Evolutionary conservation across 257 asterid genomes (phyloP), one percentile per base, ranked within the genome.

Genomic region (Ajuga chamaepitys): DNA sequence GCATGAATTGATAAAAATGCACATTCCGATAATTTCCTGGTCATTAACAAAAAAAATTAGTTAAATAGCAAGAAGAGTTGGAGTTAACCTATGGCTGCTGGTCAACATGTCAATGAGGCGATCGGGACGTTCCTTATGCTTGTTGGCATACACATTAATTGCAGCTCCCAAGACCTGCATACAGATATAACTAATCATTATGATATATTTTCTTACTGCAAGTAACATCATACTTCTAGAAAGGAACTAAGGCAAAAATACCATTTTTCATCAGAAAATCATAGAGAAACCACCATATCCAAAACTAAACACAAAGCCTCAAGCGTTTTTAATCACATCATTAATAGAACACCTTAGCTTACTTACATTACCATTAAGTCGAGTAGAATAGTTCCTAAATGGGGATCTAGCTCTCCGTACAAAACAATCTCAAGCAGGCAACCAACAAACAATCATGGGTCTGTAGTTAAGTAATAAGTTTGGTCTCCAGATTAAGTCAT

Each of bases 91-190:
- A 84, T 93, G 99, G 79, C 90, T 87, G 73, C 99, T 93, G 52
- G 88, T 87, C 78, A 93, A 77, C 99, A 89, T 89, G 89, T 89
- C 97, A 76, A 87, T 93, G 80, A 93, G 96, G 71, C 99, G 95
- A 81, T 93, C 97, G 32, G 99, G 96, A 11, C 97, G 92, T 81
- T 93, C 99, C 78, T 93, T 93, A 80, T 89, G 97, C 69, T 85
- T 86, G 82, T 89, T 93, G 62, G 99, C 99, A 68, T 93, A 93
- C 50, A 89, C 99, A 70, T 89, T 93, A 26, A 93, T 89, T 62
- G 97, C 96, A 70, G 97, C 97, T 60, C 99, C 97, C 83, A 89
- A 76, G 69, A 93, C 99, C 96, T 88, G 80, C 58, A 75, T 55
- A 60, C 62, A 63, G 56, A 66, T 54, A 21, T 32, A 48, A 44